Base-by-base conservation (phyloP, 208 protist species). In the Trypanosoma avium region DNA sequence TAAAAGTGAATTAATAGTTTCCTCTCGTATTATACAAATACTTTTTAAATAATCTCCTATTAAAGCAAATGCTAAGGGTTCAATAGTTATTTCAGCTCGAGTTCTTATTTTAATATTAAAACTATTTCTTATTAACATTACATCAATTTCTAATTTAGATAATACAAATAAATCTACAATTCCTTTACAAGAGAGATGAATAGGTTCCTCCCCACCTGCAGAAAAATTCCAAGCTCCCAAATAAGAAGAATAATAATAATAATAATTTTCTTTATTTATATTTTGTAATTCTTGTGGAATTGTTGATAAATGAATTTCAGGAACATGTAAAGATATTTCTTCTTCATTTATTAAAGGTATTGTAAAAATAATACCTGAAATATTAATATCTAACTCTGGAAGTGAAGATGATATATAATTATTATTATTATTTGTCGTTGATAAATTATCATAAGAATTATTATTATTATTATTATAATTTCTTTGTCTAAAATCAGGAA, bases 141-240 rank as follows among this genome's bases (percentile, higher is more conserved):
- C 45, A n/a, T 59, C 45, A 27, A 83, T 40, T 50, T 82, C 67
- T 29, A 84, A 50, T 2, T 67, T 62, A 0, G 78, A 74, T 42
- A 90, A 73, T 22, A 73, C 80, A 21, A 93, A 21, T 0, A 90
- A 24, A 36, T 86, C 75, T 22, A 71, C 50, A 52, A 57, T 21
- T 22, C 40, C 61, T 29, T 59, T 29, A 30, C 62, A 69, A 19
- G 7, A 54, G 46, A 69, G 30, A 26, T 53, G 40, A 53, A 69
- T 21, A 13, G 62, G 62, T 5, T 45, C 19, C 17, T 43, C 30
- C 7, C 21, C 42, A 54, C 50, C 32, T 8, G 46, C 22, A 24
- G 43, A 69, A 6, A 69, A 49, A 67, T 26, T n/a, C 21, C 48
- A 67, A 7, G 1, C 17, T n/a, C 38, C 8, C 5, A 6, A 26